Evolutionary conservation across 495 filamentous ascomycete species (phyloP).

Genomic region (Trichoderma gamsii): DNA sequence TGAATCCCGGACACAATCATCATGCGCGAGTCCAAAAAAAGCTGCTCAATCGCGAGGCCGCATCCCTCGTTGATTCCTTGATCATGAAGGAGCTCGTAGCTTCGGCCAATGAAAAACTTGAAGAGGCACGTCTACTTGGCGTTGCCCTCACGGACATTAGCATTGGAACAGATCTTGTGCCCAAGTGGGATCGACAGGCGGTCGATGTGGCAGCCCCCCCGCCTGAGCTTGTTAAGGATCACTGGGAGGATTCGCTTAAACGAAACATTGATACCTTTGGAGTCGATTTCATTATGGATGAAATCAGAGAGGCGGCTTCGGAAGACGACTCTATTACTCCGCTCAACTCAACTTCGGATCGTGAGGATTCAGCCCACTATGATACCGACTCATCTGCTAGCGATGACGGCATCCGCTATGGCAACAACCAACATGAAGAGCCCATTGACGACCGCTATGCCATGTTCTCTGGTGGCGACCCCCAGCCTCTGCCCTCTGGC

Average conservation of each 20-base stretch:
- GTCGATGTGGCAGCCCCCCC: not conserved
- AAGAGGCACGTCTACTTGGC: conserved; percentile 7
- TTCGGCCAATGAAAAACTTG: not conserved
- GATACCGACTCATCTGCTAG: not conserved
- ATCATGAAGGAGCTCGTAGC: not conserved
- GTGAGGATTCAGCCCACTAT: not conserved
- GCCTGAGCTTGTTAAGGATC: too few species aligned
- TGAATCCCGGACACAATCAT: not conserved
- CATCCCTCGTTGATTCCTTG: not conserved
- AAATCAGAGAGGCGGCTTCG: too few species aligned
- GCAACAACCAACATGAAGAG: not conserved
- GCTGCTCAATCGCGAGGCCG: not conserved
- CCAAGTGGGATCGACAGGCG: not conserved
- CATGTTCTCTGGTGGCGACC: not conserved
- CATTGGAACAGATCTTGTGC: not conserved
- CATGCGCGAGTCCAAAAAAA: not conserved
- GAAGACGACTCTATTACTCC: too few species aligned
- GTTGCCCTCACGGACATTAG: not conserved
- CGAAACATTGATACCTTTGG: too few species aligned
- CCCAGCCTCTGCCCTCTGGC: not conserved
- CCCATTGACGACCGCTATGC: not conserved
- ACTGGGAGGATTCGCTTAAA: too few species aligned
- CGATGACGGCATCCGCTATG: not conserved
- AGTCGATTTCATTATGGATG: too few species aligned
- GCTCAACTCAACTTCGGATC: not conserved